phyloP scores from a whole-genome alignment of 192 early-diverging fungal species.

The Linnemannia elongata region DNA sequence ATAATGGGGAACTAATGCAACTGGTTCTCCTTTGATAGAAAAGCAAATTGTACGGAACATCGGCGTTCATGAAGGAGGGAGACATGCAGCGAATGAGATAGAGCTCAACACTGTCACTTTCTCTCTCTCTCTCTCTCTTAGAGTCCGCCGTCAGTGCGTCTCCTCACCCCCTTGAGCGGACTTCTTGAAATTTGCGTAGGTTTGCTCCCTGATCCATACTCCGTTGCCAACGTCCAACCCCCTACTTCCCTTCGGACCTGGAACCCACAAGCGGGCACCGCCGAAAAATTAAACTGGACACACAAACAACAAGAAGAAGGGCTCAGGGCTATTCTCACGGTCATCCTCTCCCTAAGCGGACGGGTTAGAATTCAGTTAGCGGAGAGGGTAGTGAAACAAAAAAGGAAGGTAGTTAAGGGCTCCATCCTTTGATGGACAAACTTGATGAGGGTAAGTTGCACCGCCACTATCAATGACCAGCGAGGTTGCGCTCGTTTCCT shows the following conservation, averaged over 20 bases:
- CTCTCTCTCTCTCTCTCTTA: neutral
- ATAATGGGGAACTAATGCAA: too few species aligned
- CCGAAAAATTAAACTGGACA: neutral
- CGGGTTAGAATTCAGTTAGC: too few species aligned
- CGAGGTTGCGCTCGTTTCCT: too few species aligned
- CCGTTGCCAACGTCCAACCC: neutral
- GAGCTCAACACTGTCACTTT: neutral
- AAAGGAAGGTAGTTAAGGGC: too few species aligned
- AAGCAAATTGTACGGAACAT: neutral
- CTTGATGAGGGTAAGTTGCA: too few species aligned
- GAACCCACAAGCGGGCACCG: neutral
- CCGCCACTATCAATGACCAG: too few species aligned
- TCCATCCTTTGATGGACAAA: too few species aligned
- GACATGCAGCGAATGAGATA: neutral
- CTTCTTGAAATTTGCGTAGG: neutral
- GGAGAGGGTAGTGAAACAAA: too few species aligned
- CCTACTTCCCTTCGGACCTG: neutral
- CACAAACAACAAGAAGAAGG: neutral
- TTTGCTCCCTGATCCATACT: neutral
- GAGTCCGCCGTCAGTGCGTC: neutral
- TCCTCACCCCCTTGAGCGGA: neutral
- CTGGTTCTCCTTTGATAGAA: too few species aligned
- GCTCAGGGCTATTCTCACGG: too few species aligned
- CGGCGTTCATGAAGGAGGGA: neutral
- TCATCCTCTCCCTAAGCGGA: too few species aligned